A percentile compares a stretch with the other conserved stretches of the same genome.
Conservation (phyloP, 495 filamentous ascomycete species). For the Tetracladium setigerum region DNA sequence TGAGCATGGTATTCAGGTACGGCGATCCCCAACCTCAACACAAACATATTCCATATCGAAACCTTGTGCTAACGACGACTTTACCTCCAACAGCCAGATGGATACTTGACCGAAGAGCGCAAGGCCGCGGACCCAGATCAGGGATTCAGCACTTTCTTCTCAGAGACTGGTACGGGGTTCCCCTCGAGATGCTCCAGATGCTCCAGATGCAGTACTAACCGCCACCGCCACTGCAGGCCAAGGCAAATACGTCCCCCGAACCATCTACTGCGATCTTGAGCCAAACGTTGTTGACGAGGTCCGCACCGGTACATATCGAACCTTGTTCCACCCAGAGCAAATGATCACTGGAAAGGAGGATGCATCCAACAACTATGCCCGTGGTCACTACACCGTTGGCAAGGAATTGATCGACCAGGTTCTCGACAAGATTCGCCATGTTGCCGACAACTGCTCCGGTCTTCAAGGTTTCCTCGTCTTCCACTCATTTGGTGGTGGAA, state of each 20-base stretch:
- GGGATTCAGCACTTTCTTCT: conserved; percentile 99
- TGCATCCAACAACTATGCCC: conserved; percentile 98
- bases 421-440: conserved; percentile 89
- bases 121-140: conserved; percentile 88
- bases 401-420: conserved; percentile 98
- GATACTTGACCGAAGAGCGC: conserved; percentile 96
- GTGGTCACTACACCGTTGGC: conserved; percentile 97
- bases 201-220: conserved; percentile 7
- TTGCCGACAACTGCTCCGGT: conserved; percentile 94
- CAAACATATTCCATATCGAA: conserved; percentile 1
- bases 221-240: conserved; percentile 45
- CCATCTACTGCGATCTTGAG: conserved; percentile 99
- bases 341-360: conserved; percentile 99
- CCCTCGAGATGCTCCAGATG: neutral
- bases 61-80: conserved; percentile 30
- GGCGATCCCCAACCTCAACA: conserved; percentile 21
- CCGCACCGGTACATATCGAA: conserved; percentile 91
- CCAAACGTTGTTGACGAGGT: conserved; percentile 99
- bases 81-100: conserved; percentile 68
- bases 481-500: conserved; percentile 99
- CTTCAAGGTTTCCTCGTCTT: conserved; percentile 98
- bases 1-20: conserved; percentile 98
- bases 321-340: conserved; percentile 95
- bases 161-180: conserved; percentile 82
- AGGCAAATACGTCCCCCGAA: conserved; percentile 97